Evolutionary conservation across 305 asterid genomes (phyloP), one percentile per base, ranked within the genome.

Genomic region (Fraxinus ornus): DNA sequence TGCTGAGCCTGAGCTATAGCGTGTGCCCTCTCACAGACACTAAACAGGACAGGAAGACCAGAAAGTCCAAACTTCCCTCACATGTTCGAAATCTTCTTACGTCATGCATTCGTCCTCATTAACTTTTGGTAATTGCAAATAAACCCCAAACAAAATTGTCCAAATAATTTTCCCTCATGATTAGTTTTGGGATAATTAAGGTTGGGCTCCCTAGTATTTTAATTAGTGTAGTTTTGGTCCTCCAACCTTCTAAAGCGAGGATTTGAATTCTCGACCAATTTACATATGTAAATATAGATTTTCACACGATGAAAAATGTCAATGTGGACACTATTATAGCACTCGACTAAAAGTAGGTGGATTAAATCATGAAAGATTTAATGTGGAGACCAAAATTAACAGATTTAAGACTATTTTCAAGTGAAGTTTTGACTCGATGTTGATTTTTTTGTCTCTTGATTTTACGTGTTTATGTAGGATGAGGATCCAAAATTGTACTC

Each of bases 51-150:
- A 26, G 73, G 35, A 5, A 66, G 73, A 24, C 73, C 8, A 66
- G 17, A 66, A 66, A 24, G 35, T 24, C 73, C 73, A 66, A 66
- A 13, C 36, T 17, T 66, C 35, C n/a, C 74, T 66, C 74, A 26
- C 37, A 66, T 66, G 36, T 66, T 9, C 37, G 19, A 3, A 26
- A 66, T 26, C 19, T 28, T 3, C 74, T 66, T 66, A 26, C 36
- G 74, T 66, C 74, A 26, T 66, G 74, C 74, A 66, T 26, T 66
- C 74, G 74, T 66, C 21, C 74, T 66, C 74, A 12, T 66, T 66
- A 26, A 1, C 35, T 9, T 62, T 64, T 22, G 73, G 73, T 66
- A 66, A 66, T 10, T 66, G 19, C 74, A 66, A 26, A 24, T 52
- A 52, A 17, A n/a, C 64, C 64, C 64, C 64, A 52, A n/a, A 52